Percentiles rank a stretch among this genome's conserved stretches.
Evolutionary conservation across 495 filamentous ascomycete genomes (phyloP).

Genomic region (Penicillium riverlandense): DNA sequence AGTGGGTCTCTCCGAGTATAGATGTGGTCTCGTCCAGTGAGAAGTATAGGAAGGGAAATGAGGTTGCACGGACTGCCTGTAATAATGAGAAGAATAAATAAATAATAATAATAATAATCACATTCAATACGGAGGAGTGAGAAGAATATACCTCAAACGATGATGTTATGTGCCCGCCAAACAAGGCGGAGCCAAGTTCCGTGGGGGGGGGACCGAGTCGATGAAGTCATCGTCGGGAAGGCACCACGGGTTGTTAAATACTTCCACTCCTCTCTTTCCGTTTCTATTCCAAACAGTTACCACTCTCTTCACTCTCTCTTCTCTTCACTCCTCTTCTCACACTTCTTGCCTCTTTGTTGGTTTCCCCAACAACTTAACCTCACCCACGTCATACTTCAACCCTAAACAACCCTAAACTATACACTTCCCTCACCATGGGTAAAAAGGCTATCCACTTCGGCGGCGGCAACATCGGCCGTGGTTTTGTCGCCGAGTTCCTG

Average conservation of each 20-base stretch:
- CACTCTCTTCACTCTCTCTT: not conserved
- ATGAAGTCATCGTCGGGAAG: constrained; percentile 20
- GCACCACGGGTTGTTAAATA: not conserved
- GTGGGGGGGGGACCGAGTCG: constrained; percentile 4
- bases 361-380: not conserved
- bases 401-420: constrained; percentile 1
- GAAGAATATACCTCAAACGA: constrained; percentile 2
- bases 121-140: too few relatives aligned
- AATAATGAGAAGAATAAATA: too few relatives aligned
- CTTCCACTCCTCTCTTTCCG: not conserved
- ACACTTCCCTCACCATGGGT: constrained; percentile 35
- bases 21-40: too few relatives aligned
- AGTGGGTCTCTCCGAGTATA: too few relatives aligned
- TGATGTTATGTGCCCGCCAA: constrained; percentile 14
- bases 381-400: not conserved
- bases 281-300: constrained; percentile 1
- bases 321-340: not conserved
- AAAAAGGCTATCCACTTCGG: constrained; percentile 92
- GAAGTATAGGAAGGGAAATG: too few relatives aligned
- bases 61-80: too few relatives aligned
- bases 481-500: constrained; percentile 67
- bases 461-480: constrained; percentile 82
- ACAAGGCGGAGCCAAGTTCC: constrained; percentile 23
- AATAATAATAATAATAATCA: too few relatives aligned
- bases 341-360: not conserved